phyloP scores from a whole-genome alignment of 176 grass and related monocot genomes.

The Pontederia paniculata region DNA sequence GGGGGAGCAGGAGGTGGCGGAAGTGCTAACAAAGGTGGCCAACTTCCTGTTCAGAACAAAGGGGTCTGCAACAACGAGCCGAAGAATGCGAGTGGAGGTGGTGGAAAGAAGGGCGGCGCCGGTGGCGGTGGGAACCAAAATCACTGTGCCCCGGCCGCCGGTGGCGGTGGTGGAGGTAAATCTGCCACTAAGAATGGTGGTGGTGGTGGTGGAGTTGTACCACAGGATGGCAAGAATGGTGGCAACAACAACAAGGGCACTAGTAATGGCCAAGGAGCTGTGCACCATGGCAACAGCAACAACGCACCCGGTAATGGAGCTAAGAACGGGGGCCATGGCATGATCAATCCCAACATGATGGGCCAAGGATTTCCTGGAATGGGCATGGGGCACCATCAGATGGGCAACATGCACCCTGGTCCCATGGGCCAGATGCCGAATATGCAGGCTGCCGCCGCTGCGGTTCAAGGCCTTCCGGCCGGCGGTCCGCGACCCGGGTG shows the following conservation, averaged over 20 bases:
- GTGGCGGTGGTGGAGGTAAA: constrained; percentile 26
- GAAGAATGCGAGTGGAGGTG: constrained; percentile 29
- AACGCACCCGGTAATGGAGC: constrained; percentile 16
- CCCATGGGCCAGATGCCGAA: constrained; percentile 8
- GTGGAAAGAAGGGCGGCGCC: constrained; percentile 30
- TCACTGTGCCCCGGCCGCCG: background rate
- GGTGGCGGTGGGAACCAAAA: constrained; percentile 30
- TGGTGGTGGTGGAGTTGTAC: constrained; percentile 7
- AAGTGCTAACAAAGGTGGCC: constrained; percentile 42
- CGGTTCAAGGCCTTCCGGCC: constrained; percentile 30
- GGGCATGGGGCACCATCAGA: constrained; percentile 35
- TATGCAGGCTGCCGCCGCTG: constrained; percentile 15
- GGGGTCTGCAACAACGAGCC: constrained; percentile 22
- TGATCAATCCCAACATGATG: constrained; percentile 29
- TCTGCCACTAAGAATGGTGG: constrained; percentile 9
- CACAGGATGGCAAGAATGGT: constrained; percentile 17
- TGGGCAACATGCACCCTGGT: constrained; percentile 20
- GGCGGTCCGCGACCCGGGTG: constrained; percentile 31
- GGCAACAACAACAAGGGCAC: constrained; percentile 7
- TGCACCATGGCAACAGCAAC: constrained; percentile 10
- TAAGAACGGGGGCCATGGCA: constrained; percentile 27
- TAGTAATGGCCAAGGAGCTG: constrained; percentile 1
- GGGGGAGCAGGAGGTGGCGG: constrained; percentile 20
- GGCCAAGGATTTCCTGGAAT: constrained; percentile 30
- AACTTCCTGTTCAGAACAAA: constrained; percentile 24